Conservation (phyloP, 169 alveolate genomes). For the Cyclospora cayetanensis region DNA sequence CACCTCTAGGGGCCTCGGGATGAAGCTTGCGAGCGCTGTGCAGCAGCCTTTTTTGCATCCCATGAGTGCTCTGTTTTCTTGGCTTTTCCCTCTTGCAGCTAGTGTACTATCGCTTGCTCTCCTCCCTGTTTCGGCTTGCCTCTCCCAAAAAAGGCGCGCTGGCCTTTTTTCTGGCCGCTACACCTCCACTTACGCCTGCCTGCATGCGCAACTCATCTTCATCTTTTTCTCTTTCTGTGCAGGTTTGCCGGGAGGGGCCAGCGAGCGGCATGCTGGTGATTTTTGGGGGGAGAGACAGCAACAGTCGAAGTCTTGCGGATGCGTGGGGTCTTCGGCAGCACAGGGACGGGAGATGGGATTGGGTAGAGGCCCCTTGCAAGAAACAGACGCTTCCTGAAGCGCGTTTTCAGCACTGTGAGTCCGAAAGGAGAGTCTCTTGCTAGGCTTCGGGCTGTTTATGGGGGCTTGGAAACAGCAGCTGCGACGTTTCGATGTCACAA, state of each 20-base stretch:
- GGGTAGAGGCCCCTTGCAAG: conserved; percentile 99
- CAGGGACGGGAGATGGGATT: conserved; percentile 99
- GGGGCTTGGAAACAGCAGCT: not conserved
- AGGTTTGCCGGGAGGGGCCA: conserved; percentile 94
- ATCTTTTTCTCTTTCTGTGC: not conserved
- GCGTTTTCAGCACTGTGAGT: conserved; percentile 91
- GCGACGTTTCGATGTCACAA: no score
- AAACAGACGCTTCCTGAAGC: conserved; percentile 90
- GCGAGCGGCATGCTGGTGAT: conserved; percentile 99
- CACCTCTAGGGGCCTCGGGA: no score
- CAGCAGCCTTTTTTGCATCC: not conserved
- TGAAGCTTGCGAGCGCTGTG: no score
- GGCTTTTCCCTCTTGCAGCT: no score
- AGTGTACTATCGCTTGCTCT: no score
- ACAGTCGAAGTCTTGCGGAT: conserved; percentile 94
- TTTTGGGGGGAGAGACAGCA: conserved; percentile 98
- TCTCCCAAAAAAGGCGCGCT: no score
- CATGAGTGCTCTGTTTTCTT: no score
- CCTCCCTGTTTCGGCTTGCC: no score
- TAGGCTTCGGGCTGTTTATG: not conserved
- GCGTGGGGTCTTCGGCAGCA: conserved; percentile 99
- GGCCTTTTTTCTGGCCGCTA: no score
- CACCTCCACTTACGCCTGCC: no score
- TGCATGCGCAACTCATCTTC: not conserved
- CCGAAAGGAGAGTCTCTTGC: not conserved